phyloP scores from a whole-genome alignment of 75 land plant genomes.

The Pinus albicaulis region DNA sequence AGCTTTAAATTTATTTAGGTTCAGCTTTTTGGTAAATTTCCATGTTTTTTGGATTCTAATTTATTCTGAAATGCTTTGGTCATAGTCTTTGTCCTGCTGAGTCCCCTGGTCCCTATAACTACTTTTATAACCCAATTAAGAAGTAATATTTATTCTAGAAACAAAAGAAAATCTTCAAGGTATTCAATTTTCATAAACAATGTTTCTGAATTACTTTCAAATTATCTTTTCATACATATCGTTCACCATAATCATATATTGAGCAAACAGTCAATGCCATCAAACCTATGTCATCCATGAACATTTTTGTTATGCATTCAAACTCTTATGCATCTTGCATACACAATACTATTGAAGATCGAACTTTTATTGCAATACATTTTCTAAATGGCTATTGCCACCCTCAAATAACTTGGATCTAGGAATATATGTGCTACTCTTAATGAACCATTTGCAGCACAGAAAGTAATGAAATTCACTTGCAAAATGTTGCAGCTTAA shows the following conservation, averaged over 20 bases:
- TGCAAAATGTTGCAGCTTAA: slow-evolving; percentile 37
- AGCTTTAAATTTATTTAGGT: no score
- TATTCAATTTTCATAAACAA: not conserved
- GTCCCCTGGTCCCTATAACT: no score
- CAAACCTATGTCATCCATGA: not conserved
- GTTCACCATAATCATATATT: not conserved
- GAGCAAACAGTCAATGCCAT: not conserved
- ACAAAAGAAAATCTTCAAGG: not conserved
- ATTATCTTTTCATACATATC: not conserved
- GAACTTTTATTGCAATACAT: not conserved
- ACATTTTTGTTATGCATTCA: not conserved
- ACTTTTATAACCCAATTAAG: no score
- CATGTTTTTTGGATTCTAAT: no score
- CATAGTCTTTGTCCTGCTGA: no score
- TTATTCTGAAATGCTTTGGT: no score
- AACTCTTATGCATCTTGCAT: not conserved
- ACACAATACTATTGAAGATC: not conserved
- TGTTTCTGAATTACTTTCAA: not conserved
- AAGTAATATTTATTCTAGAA: slow-evolving; percentile 5
- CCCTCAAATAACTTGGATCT: not conserved
- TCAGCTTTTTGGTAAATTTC: no score
- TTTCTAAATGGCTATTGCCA: not conserved
- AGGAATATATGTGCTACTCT: not conserved
- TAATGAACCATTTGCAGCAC: not conserved
- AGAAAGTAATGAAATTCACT: not conserved